Conservation (phyloP, 2,329 filamentous ascomycete species). For the Zymoseptoria tritici region DNA sequence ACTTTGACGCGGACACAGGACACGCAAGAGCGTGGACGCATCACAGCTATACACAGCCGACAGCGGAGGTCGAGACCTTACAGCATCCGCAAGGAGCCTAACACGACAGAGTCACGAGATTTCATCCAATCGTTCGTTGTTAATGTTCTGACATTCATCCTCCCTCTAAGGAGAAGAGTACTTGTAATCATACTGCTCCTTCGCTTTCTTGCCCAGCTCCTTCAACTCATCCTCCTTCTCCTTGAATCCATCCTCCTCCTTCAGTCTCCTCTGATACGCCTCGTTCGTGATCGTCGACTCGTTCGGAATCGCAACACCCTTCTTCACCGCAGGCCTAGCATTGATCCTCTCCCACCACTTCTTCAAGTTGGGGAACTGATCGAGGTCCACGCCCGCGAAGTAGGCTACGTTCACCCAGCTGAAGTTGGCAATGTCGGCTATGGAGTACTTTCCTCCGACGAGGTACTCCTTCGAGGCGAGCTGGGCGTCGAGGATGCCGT, state of each 20-base stretch:
- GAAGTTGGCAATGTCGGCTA: slow-evolving; percentile 42
- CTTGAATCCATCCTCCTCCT: slow-evolving; percentile 43
- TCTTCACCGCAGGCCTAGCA: slow-evolving; percentile 37
- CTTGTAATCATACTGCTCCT: slow-evolving; percentile 42
- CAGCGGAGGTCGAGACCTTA: background rate
- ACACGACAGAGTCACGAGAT: no score
- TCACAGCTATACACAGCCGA: background rate
- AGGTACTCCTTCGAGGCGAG: slow-evolving; percentile 37
- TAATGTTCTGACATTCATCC: background rate
- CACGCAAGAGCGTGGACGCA: background rate
- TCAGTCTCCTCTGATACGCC: slow-evolving; percentile 34
- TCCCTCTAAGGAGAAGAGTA: slow-evolving; percentile 25
- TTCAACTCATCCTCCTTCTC: slow-evolving; percentile 37
- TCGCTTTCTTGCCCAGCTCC: slow-evolving; percentile 34
- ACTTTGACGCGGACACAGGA: background rate
- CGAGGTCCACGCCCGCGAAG: slow-evolving; percentile 36
- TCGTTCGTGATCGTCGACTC: slow-evolving; percentile 37
- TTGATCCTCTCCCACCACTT: slow-evolving; percentile 39
- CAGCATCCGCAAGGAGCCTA: background rate
- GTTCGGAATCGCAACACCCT: slow-evolving; percentile 31
- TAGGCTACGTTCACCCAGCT: slow-evolving; percentile 37
- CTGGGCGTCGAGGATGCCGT: slow-evolving; percentile 38
- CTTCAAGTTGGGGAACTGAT: slow-evolving; percentile 37
- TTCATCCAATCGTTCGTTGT: background rate
- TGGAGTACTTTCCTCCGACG: slow-evolving; percentile 40